These are phyloP conservation scores for Trypanosoma mega DNA, from an alignment of 208 protist genomes.

Conservation along the genomic window DNA sequence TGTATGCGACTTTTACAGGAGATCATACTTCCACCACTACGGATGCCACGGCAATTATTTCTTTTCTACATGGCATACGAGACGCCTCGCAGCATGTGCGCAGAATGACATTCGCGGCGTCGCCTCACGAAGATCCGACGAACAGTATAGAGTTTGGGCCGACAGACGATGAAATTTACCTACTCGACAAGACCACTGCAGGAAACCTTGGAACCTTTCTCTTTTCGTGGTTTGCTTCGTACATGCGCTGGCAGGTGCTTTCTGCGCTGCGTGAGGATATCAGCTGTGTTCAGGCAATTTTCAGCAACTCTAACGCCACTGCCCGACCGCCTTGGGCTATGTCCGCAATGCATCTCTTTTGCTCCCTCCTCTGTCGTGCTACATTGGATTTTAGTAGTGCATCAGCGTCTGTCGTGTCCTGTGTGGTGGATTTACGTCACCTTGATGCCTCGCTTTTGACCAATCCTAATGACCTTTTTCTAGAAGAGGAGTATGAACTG, in stretches of 20 bases:
- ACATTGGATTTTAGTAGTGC: conserved; percentile 37
- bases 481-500: conserved; percentile 49
- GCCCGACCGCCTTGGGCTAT: no score
- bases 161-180: no score
- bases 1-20: no score
- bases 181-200: no score
- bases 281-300: not conserved
- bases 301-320: not conserved
- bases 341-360: no score
- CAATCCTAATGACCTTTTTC: conserved; percentile 64
- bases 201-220: conserved; percentile 15
- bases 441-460: conserved; percentile 22
- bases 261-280: conserved; percentile 21
- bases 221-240: conserved; percentile 18
- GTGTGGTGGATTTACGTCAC: conserved; percentile 8
- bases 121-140: no score
- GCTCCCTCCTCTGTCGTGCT: conserved; percentile 32
- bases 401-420: conserved; percentile 14
- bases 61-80: no score
- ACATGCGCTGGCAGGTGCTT: conserved; percentile 11
- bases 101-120: no score
- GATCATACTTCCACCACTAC: no score
- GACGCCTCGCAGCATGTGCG: no score
- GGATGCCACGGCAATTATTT: no score
- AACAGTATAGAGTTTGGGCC: conserved; percentile 2